Base-by-base conservation (phyloP, 352 stramenopile genomes). In the Phytophthora capsici region DNA sequence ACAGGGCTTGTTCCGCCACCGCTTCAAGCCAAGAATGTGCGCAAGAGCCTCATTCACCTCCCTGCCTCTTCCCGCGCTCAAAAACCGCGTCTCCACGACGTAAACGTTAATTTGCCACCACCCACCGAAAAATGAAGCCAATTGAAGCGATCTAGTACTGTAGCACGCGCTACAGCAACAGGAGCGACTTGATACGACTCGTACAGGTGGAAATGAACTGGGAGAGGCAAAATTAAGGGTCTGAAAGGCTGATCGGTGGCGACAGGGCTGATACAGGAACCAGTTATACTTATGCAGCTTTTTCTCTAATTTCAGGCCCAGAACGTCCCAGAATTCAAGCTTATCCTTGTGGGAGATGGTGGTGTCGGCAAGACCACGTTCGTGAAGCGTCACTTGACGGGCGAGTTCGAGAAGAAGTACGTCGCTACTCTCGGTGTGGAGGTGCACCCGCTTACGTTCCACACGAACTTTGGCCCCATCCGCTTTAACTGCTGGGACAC, bases 401-500 rank as follows among this genome's bases (percentile, higher is more conserved):
- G 98, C 81, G 98, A 99, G 78, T 99, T 99, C 81, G 97, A 99
- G 78, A 99, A 99, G 90, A 99, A 99, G 77, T 99, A 99, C 77
- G 97, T 99, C 63, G 97, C 98, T 30, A 99, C 98, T 50, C 90
- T 99, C 49, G 98, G 97, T 73, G 98, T 99, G n/a, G 98, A 99
- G 73, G 98, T 99, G 36, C 97, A 99, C 82, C 97, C 97, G 68
- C 88, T 99, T 51, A 89, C 97, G 56, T 99, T 99, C 83, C 92
- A 99, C 90, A 99, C 98, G 53, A 99, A 99, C 86, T 96, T 98
- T 70, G 98, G 98, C 53, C 88, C 90, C 20, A 99, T 99, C 78
- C 98, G 98, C 69, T 99, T 99, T 91, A 99, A 99, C 82, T 98
- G 98, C 71, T 99, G 98, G 98, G 98, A 99, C 83, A 99, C 98